Base-by-base conservation (phyloP, 2,329 filamentous ascomycete genomes). In the Epichloe coenophiala region DNA sequence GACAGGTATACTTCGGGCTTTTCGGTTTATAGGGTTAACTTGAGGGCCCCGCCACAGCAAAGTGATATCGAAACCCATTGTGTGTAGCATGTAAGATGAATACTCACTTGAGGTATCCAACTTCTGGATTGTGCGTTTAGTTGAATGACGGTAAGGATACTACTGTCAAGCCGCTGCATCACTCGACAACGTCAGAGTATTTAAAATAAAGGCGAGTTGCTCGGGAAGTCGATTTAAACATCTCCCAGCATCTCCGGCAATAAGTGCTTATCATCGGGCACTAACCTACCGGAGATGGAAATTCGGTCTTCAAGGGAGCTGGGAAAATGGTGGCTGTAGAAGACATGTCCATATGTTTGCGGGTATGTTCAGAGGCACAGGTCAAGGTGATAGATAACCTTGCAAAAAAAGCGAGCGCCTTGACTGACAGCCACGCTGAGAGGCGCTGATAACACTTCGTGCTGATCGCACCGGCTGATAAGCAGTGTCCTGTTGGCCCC, bases 21-120 rank as follows among this genome's bases (percentile, higher is more conserved):
- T 95, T 52, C 77, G 76, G 70, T 84, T 95, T 69, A 88, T 77
- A 9, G 88, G 87, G 65, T 95, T 94, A 69, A 94, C 70, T 63
- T 85, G 79, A 40, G 88, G 88, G 56, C 63, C 54, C 49, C 58
- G 62, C 65, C 65, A 67, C 35, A 66, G 51, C 42, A 58, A 48
- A 46, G 60, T 40, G 38, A 65, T 51, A 52, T 57, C 55, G 50
- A 63, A 59, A 38, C 59, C 59, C 63, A 65, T 65, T 23, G 50
- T 57, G 49, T 3, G 8, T 21, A 21, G 45, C 31, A 4, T 7
- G 21, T 7, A 7, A 17, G 5, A 27, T 15, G 19, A 27, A n/a
- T 19, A 36, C 9, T 43, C 15, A 5, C 5, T 19, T 3, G 9
- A 19, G 31, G 40, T 12, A 31, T 44, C 11, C 19, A 35, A 37